Conservation (phyloP, 192 early-diverging fungal genomes). For the Coemansia aciculifera region DNA sequence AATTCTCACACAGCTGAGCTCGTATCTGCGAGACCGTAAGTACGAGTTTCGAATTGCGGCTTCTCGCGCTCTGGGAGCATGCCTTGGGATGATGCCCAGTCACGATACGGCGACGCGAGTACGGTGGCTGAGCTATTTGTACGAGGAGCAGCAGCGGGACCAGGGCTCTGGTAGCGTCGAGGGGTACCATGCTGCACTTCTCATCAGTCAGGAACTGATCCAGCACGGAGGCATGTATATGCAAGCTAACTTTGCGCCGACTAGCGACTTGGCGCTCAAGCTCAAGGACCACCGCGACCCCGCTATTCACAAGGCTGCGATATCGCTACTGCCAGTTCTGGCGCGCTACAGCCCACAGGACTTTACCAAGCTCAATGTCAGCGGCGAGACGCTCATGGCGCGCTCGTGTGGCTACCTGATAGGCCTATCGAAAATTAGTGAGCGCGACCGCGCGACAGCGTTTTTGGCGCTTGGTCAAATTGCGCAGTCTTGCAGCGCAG, state of each 20-base stretch:
- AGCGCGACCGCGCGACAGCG: constrained; percentile 54
- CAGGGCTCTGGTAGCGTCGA: constrained; percentile 72
- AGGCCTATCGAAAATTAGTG: constrained; percentile 66
- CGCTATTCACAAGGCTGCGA: constrained; percentile 76
- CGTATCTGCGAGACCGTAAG: constrained; percentile 75
- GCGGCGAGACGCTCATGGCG: constrained; percentile 62
- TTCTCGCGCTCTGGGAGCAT: constrained; percentile 75
- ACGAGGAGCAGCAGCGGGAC: constrained; percentile 77
- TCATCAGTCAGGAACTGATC: constrained; percentile 77
- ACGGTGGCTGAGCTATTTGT: constrained; percentile 73
- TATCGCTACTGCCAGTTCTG: constrained; percentile 75
- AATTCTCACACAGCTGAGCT: constrained; percentile 86
- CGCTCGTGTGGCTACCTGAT: constrained; percentile 75
- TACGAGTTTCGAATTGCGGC: constrained; percentile 78
- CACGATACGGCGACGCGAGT: constrained; percentile 67
- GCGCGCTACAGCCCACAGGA: constrained; percentile 71
- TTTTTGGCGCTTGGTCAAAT: constrained; percentile 84
- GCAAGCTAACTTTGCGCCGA: constrained; percentile 68
- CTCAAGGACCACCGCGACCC: constrained; percentile 76
- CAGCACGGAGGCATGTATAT: constrained; percentile 83
- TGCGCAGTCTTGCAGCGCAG: constrained; percentile 72
- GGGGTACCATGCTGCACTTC: constrained; percentile 78
- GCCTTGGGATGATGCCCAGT: constrained; percentile 74
- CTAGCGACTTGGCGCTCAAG: constrained; percentile 71
- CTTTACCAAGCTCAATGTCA: constrained; percentile 55